Evolutionary conservation across 768 basidiomycete genomes (phyloP), one percentile per base, ranked within the genome.

Genomic region (Leccinum boreale): DNA sequence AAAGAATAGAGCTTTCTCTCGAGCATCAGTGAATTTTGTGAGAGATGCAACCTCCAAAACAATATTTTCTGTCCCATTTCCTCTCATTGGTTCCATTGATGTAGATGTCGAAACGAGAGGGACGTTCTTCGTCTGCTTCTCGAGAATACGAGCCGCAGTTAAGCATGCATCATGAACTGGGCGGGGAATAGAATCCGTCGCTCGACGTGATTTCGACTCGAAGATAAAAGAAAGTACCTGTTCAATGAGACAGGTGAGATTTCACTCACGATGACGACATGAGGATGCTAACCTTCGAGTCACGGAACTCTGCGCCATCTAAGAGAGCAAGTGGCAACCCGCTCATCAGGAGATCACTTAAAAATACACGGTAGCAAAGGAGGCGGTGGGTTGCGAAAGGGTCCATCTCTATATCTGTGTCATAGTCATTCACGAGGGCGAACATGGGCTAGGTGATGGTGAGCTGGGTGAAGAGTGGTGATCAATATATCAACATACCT

Each of bases 141-240:
- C 33, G 36, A 71, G 69, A 42, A 3, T 6, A 28, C 17, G 52
- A n/a, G n/a, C 48, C 14, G 67, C 69, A 15, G 28, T 9, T 1
- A 52, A 52, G 23, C 11, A 54, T 28, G 57, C 61, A 15, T 10
- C 17, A 26, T 57, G 61, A 36, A 70, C 11, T 19, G 46, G 17
- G 5, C 17, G 1, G 1, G 65, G 62, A 5, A 67, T 10, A 21
- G 26, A 65, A 64, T 68, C 35, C 64, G 53, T 15, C 44, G 2
- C 26, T 50, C n/a, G 28, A 42, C 36, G 57, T 26, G 73, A 71
- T 33, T 65, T 78, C 62, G 62, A 74, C 54, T 80, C 79, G 51
- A 77, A 82, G 11, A 89, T 78, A 60, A 88, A 87, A 0, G 87
- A 76, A 12, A 82, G 67, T 39, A 87, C 80, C 87, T 88, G 62